These are phyloP conservation scores for Glonium stellatum DNA, from an alignment of 495 filamentous ascomycete species.

Conservation along the genomic window DNA sequence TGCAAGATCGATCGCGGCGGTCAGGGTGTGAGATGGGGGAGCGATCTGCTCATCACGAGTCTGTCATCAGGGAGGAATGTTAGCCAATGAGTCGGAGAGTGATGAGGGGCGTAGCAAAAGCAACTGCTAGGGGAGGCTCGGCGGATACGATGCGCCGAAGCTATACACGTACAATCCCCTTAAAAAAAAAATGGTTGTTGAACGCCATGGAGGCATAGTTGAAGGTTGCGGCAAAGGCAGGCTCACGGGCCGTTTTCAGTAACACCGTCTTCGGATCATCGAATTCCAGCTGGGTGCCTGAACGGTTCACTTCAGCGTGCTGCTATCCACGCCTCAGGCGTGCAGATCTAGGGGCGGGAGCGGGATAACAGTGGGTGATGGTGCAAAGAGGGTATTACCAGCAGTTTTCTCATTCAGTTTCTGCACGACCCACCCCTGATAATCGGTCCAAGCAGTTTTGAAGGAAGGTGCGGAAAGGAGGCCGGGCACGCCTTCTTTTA, in stretches of 20 bases:
- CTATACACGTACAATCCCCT: slow-evolving; percentile 47
- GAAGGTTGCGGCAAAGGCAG: slow-evolving; percentile 70
- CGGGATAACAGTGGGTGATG: not conserved
- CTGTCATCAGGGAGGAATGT: slow-evolving; percentile 30
- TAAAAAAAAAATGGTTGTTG: slow-evolving; percentile 97
- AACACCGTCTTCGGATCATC: slow-evolving; percentile 58
- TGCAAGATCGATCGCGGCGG: slow-evolving; percentile 47
- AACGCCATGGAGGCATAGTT: slow-evolving; percentile 93
- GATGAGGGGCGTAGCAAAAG: not conserved
- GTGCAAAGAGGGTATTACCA: slow-evolving; percentile 44
- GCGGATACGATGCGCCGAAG: not conserved
- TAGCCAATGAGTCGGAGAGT: not conserved
- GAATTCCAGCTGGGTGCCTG: slow-evolving; percentile 48
- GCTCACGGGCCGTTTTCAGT: slow-evolving; percentile 69
- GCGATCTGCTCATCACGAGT: slow-evolving; percentile 45
- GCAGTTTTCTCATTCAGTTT: slow-evolving; percentile 67
- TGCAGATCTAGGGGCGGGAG: not conserved
- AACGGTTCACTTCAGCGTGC: slow-evolving; percentile 17
- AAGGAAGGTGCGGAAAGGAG: slow-evolving; percentile 61
- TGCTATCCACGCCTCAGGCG: slow-evolving; percentile 16
- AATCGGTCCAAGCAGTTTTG: slow-evolving; percentile 72
- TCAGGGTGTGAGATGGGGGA: slow-evolving; percentile 38
- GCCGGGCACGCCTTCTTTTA: slow-evolving; percentile 55
- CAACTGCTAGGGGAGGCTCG: not conserved
- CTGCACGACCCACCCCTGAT: slow-evolving; percentile 64